Evolutionary conservation across 176 grass and related monocot genomes (phyloP), one percentile per base, ranked within the genome.

Genomic region (Echinochloa phyllopogon): DNA sequence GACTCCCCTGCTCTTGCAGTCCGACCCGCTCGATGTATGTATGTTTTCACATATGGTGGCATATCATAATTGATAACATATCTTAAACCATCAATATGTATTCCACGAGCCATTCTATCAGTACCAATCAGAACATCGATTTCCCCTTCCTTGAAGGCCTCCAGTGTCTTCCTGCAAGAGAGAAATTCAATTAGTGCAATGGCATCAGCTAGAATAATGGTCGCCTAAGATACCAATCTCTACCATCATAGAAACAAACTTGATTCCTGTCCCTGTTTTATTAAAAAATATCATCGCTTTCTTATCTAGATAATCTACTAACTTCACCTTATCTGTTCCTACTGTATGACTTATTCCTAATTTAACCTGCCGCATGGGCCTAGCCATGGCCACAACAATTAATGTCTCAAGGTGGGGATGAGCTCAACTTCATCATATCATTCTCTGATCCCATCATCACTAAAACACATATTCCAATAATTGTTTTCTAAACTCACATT

Each of bases 21-120:
- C 21, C 95, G 91, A 36, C 95, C 95, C 45, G 95, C 95, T 85
- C 92, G 90, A 78, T 98, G 95, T 65, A 95, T 86, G 41, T 91
- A 98, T 51, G 95, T 92, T 86, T 95, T 95, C 18, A 93, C 87
- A 88, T 91, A 98, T 11, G 91, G 66, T 8, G 95, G 91, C 89
- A 98, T 93, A 77, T 98, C 91, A 87, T 95, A 95, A 88, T 93
- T 93, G 74, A 98, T 93, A 39, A 95, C 93, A 84, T 95, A 93
- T 93, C 68, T 98, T 81, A 95, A 88, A 55, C 88, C 92, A 86
- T 95, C 91, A n/a, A 95, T 92, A 83, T 95, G 93, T 90, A 98
- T 98, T 88, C 95, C 95, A 74, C 95, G 87, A 66, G 95, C 94
- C 95, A 98, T 98, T 77, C 91, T 94, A 90, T 98, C 93, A 21